Conservation (phyloP, 805 yeast genomes). For the Starmerella stellata region DNA sequence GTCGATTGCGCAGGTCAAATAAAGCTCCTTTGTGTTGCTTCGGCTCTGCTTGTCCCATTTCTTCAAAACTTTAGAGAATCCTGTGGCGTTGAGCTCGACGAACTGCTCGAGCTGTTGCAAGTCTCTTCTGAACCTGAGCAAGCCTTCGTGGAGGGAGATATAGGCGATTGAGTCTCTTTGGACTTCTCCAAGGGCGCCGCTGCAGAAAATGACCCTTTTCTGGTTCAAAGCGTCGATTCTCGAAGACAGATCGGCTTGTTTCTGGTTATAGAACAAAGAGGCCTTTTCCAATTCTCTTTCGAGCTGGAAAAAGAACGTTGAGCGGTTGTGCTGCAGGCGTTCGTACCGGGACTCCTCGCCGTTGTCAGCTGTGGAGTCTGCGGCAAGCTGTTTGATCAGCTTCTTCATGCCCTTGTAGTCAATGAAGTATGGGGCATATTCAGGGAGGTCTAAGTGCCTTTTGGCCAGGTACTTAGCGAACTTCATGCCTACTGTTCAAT, state of each 20-base stretch:
- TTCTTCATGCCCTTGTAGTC: slow-evolving; percentile 88
- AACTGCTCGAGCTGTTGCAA: slow-evolving; percentile 77
- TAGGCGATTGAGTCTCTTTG: slow-evolving; percentile 53
- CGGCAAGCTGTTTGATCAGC: slow-evolving; percentile 55
- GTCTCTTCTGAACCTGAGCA: slow-evolving; percentile 77
- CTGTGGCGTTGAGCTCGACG: slow-evolving; percentile 86
- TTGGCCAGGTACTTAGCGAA: slow-evolving; percentile 91
- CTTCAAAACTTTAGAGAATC: slow-evolving; percentile 84
- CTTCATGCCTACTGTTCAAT: too few species aligned
- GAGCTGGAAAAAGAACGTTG: slow-evolving; percentile 67
- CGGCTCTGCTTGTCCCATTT: slow-evolving; percentile 97
- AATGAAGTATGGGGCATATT: slow-evolving; percentile 82
- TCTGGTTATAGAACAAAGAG: slow-evolving; percentile 75
- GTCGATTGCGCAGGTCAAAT: slow-evolving; percentile 77
- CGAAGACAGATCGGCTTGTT: slow-evolving; percentile 71
- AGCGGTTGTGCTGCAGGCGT: slow-evolving; percentile 69
- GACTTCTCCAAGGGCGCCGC: slow-evolving; percentile 28
- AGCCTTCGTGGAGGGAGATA: slow-evolving; percentile 68
- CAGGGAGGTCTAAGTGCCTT: slow-evolving; percentile 85
- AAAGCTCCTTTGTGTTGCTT: slow-evolving; percentile 83
- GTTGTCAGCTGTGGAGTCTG: slow-evolving; percentile 22
- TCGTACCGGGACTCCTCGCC: slow-evolving; percentile 27
- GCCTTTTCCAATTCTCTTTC: slow-evolving; percentile 94
- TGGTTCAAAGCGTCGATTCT: slow-evolving; percentile 58
- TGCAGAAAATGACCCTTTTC: slow-evolving; percentile 40